Evolutionary conservation across 441 rosid species (phyloP).

Genomic region (Erysimum cheiri): DNA sequence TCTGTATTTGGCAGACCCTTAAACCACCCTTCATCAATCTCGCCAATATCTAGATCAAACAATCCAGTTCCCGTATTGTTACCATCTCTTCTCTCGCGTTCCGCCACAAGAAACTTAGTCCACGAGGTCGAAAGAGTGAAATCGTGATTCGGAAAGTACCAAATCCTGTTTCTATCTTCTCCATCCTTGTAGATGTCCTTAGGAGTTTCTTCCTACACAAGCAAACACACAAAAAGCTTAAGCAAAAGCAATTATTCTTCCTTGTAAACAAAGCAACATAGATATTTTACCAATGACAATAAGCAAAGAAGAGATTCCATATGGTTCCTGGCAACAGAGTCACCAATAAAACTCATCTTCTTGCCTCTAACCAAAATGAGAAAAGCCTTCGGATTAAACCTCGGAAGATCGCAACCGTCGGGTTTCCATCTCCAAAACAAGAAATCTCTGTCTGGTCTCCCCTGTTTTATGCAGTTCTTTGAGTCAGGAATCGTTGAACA

Average conservation of each 20-base stretch:
- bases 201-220: slow-evolving; percentile 72
- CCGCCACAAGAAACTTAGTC: slow-evolving; percentile 69
- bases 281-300: slow-evolving; percentile 60
- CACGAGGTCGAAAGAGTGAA: slow-evolving; percentile 72
- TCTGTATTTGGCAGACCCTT: slow-evolving; percentile 54
- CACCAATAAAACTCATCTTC: slow-evolving; percentile 84
- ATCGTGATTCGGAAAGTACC: slow-evolving; percentile 66
- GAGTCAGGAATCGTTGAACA: slow-evolving; percentile 73
- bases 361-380: slow-evolving; percentile 65
- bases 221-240: neutral
- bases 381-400: slow-evolving; percentile 66
- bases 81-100: slow-evolving; percentile 49
- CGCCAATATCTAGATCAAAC: slow-evolving; percentile 55
- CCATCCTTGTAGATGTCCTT: slow-evolving; percentile 55
- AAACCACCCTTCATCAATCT: slow-evolving; percentile 61
- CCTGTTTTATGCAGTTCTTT: slow-evolving; percentile 74
- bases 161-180: slow-evolving; percentile 65
- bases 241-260: slow-evolving; percentile 18
- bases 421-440: slow-evolving; percentile 97
- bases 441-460: slow-evolving; percentile 67
- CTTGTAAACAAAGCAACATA: slow-evolving; percentile 35
- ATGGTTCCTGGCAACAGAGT: slow-evolving; percentile 89
- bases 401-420: slow-evolving; percentile 65
- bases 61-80: slow-evolving; percentile 58
- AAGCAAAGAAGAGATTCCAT: slow-evolving; percentile 88